Base-by-base conservation (phyloP, 2,329 filamentous ascomycete species). In the Pseudocercospora musae region DNA sequence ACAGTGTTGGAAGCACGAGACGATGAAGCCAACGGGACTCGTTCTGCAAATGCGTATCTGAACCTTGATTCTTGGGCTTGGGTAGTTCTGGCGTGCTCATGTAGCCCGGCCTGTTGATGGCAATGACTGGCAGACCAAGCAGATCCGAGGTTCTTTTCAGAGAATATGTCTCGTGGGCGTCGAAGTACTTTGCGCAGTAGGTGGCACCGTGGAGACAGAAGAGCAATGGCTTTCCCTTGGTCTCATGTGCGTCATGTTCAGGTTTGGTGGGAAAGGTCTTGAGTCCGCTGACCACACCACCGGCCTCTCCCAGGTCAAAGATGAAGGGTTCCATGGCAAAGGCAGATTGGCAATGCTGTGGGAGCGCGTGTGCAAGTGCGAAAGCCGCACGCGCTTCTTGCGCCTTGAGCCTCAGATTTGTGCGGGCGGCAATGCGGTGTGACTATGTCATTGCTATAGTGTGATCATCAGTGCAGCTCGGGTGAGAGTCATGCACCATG, bases 21-120 rank as follows among this genome's bases (percentile, higher is more conserved):
- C 61, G 61, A 29, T 63, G 61, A 21, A 63, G 57, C 61, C 61
- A 63, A 9, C 58, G 61, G 6, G 52, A 44, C 44, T 63, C 61
- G 10, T 63, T 63, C 25, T 63, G 61, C 0, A 63, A 31, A 29
- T 63, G 61, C 15, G 61, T 63, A 13, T 63, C 61, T n/a, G 44
- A 33, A 29, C 61, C 61, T 27, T 44, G 55, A 23, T 63, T 63
- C 11, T 42, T 44, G 2, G 61, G 56, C 46, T 46, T 63, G 27
- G 56, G 50, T 18, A 63, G 53, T 53, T 63, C 57, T 7, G 61
- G 61, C 13, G 61, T 63, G 18, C 56, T 54, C 33, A 59, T 59
- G 57, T 63, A 63, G 5, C 61, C 61, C n/a, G 61, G 61, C 33
- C 61, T 52, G 37, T 63, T 63, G 18, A 63, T 53, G 2, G 61